Base-by-base conservation (phyloP, 768 basidiomycete species). In the Termitomyces sp. region DNA sequence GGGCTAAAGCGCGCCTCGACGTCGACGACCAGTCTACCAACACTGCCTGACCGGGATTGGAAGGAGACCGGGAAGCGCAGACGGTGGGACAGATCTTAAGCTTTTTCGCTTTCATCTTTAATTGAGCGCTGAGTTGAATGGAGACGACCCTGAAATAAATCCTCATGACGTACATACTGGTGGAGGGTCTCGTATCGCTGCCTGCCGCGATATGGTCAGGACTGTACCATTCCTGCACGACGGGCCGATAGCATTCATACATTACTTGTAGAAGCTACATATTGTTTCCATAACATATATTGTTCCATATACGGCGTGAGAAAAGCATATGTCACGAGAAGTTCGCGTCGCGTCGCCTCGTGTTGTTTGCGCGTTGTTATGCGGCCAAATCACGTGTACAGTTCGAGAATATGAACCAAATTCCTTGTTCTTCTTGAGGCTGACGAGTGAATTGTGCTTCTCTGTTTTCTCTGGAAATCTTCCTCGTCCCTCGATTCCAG, bases 21-120 rank as follows among this genome's bases (percentile, higher is more conserved):
- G 64, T 58, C 58, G 18, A 50, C 60, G 64, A 59, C 67, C 55
- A 67, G 56, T 64, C 61, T 46, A 60, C 59, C 65, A 55, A 28
- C 60, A 13, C 28, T 58, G 35, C 57, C 70, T 18, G 50, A 61
- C 50, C 57, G 52, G 33, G 68, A 72, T 56, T 79, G 80, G 79
- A 76, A 71, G 50, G 79, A 78, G 57, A 69, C 62, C 18, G 76
- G 68, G 10, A 77, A 74, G 66, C 73, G 71, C 41, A 70, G 73
- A 61, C 69, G 79, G 58, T 83, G 79, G 78, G 63, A 69, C 48
- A 50, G 48, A 57, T 46, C 58, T 57, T 57, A 59, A 57, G 57
- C 40, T 9, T 44, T 51, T 35, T 30, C 51, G 51, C 36, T 52
- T 36, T 52, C 36, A 40, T 3, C 12, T 6, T 13, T 50, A 32